Conservation (phyloP, 75 land plant species). For the Gnetum montanum region DNA sequence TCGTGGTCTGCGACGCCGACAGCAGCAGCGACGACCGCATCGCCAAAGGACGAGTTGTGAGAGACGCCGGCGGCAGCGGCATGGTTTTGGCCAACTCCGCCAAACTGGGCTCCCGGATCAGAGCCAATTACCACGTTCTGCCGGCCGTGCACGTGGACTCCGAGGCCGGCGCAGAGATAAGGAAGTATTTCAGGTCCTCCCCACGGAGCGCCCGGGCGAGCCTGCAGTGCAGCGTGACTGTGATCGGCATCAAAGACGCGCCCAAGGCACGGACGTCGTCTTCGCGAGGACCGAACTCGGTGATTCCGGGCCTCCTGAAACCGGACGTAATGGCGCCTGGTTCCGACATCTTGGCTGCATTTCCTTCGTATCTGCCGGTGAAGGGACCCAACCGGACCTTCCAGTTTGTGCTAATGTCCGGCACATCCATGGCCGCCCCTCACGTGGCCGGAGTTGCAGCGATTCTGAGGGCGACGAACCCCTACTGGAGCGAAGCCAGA, state of each 20-base stretch:
- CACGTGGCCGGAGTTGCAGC: constrained; percentile 20
- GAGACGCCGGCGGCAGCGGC: constrained; percentile 23
- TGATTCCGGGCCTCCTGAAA: constrained; percentile 30
- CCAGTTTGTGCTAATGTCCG: not conserved
- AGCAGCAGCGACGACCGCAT: not conserved
- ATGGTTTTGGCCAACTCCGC: constrained; percentile 12
- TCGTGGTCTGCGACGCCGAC: not conserved
- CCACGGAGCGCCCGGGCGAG: not conserved
- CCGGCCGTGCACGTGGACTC: constrained; percentile 12
- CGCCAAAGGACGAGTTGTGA: constrained; percentile 10
- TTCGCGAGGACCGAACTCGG: constrained; percentile 28
- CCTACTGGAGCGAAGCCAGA: constrained; percentile 16
- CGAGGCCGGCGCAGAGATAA: constrained; percentile 10
- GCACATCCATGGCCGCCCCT: constrained; percentile 3
- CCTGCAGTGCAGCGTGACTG: not conserved
- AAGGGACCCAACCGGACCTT: not conserved
- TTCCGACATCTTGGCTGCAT: constrained; percentile 27
- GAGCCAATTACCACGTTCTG: not conserved
- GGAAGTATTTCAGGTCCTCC: constrained; percentile 14
- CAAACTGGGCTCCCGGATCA: not conserved
- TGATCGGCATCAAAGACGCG: constrained; percentile 12
- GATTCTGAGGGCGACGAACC: constrained; percentile 10
- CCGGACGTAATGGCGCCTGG: constrained; percentile 48
- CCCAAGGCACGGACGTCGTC: constrained; percentile 62
- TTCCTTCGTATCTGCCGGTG: too few relatives aligned